Evolutionary conservation across 345 rosid genomes (phyloP), one percentile per base, ranked within the genome.

Genomic region (Euphorbia pulcherrima): DNA sequence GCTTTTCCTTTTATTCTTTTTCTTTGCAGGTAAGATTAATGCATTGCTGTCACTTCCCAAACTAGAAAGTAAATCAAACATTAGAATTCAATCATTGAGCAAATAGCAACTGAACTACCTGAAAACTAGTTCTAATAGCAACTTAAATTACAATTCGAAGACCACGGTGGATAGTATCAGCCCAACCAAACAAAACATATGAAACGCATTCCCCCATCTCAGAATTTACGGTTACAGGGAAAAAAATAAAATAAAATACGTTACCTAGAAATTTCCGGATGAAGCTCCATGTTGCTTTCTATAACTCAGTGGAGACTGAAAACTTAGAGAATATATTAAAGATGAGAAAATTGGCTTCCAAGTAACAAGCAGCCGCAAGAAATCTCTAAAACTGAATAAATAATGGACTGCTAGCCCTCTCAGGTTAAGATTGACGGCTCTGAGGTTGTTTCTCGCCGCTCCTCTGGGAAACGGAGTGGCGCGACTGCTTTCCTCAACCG

Each of bases 21-120:
- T 86, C 74, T 73, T 84, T 4, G 81, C 72, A 0, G 88, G 87
- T 80, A 87, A 68, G 26, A 90, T 73, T 26, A 78, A 24, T 23
- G 82, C 83, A 80, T 87, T 90, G 84, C 84, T 72, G 73, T 83
- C 88, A 16, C 75, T 83, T 68, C 62, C 75, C 67, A 41, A 60
- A 64, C 84, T 84, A 60, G 16, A 14, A 27, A 11, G 13, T 10
- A 20, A 59, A 18, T 37, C 18, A 27, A 53, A 67, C 47, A n/a
- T 56, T 35, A 56, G 20, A 28, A 28, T 1, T 28, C 37, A 17
- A 27, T 13, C 17, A 27, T 2, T 33, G 37, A 33, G 37, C 21
- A 23, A 53, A 29, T 8, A 53, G 21, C 24, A 26, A 52, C 24
- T 53, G n/a, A n/a, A n/a, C n/a, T n/a, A n/a, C n/a, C n/a, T 8